Conservation (phyloP, 805 yeast genomes). For the Metschnikowia aberdeeniae region DNA sequence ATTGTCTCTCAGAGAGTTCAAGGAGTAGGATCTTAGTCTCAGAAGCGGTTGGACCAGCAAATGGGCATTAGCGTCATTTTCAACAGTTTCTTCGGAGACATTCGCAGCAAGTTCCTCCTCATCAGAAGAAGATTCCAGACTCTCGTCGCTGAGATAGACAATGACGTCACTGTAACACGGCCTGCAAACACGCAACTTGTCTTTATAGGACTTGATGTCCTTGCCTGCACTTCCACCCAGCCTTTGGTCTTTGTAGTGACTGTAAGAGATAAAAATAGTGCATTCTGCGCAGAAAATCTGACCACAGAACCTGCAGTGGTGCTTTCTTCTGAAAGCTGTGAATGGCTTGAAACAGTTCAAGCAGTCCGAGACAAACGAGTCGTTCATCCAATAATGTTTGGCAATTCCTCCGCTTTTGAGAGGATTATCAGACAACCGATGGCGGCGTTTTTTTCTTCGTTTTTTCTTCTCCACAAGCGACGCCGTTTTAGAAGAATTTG, state of each 20-base stretch:
- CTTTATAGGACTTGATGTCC: constrained; percentile 43
- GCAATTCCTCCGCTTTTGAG: constrained; percentile 52
- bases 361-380: constrained; percentile 86
- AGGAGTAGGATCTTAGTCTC: constrained; percentile 27
- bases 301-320: constrained; percentile 95
- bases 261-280: constrained; percentile 66
- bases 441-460: constrained; percentile 27
- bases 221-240: constrained; percentile 13
- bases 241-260: constrained; percentile 38
- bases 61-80: neutral
- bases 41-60: constrained; percentile 19
- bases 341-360: constrained; percentile 76
- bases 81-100: neutral
- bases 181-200: constrained; percentile 72
- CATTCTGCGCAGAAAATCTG: constrained; percentile 88
- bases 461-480: constrained; percentile 14
- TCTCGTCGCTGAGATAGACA: constrained; percentile 63
- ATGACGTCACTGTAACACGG: constrained; percentile 74
- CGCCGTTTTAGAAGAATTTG: constrained; percentile 26
- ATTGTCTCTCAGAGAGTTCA: constrained; percentile 23
- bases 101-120: constrained; percentile 12
- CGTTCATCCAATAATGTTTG: constrained; percentile 93
- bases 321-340: constrained; percentile 83
- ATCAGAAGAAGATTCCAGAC: constrained; percentile 30
- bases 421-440: constrained; percentile 36